Base-by-base conservation (phyloP, 345 rosid species). In the Toxicodendron radicans region DNA sequence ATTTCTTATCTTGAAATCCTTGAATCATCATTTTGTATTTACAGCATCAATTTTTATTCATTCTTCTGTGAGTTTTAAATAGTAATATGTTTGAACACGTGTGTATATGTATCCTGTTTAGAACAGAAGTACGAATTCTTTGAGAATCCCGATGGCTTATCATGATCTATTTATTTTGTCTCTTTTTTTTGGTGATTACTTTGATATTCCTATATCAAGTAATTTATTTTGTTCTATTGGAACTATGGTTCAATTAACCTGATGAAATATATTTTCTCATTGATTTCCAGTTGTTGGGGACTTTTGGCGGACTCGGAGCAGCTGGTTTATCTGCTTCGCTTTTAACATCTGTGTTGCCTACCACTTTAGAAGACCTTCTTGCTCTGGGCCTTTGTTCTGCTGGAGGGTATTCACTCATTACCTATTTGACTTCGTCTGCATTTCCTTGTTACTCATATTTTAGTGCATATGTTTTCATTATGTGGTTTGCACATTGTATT, bases 371-470 rank as follows among this genome's bases (percentile, higher is more conserved):
- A 81, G 99, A 93, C 87, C 97, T 95, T 81, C 97, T 93, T 38
- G 97, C 94, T 49, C 90, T 93, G 35, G 92, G 93, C 73, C 87
- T 95, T 74, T 95, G 97, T 80, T 93, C 98, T n/a, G 96, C 96
- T 71, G 98, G 96, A 81, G 99, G 99, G 98, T 95, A 87, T 66
- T 63, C 16, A 75, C 79, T 71, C n/a, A n/a, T 68, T 76, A 66
- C 64, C 48, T 27, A 64, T 32, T 70, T 59, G 38, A 66, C 10
- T 24, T 65, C 65, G 21, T 73, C 45, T 43, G 0, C 16, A 35
- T 45, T 38, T 27, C 46, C 65, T 70, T 68, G 41, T 61, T 43
- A 41, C 67, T 65, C 49, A 14, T 43, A 51, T 66, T 56, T 0
- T 53, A 20, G 58, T 7, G 49, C 18, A 13, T 27, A 8, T 10